Evolutionary conservation across 768 basidiomycete species (phyloP), one percentile per base, ranked within the genome.

Genomic region (Ramaria sp.): DNA sequence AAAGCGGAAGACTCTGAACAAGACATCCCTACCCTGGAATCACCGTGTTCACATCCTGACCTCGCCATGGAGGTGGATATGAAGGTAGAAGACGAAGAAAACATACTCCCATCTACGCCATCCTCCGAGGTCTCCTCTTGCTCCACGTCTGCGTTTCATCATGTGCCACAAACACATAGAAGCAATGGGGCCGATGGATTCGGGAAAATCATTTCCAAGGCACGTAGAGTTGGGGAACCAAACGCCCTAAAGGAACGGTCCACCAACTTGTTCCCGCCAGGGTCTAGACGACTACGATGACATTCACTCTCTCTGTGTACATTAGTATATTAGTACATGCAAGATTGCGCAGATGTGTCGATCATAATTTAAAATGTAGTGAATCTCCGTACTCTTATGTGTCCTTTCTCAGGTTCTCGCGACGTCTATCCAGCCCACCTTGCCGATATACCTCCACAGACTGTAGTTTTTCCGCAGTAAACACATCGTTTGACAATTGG

Each of bases 401-500:
- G 34, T 37, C 34, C 2, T 31, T 39, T 31, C 20, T 37, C 5
- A 15, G 20, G 20, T 57, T 15, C 38, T 57, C 55, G 31, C 55
- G 22, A 31, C 55, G 55, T 12, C 17, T 56, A 12, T 56, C 54
- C 22, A 22, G 12, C 22, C 41, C 24, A 9, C 49, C 31, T 59
- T 59, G 49, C 3, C 55, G 27, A 30, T 48, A 48, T 19, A 41
- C 46, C 22, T 83, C 81, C 31, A 79, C 63, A 11, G 76, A 70
- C 49, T 81, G 75, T 51, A 89, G 68, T 66, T 86, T 87, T 67
- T 89, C 86, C 48, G 82, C 79, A 1, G 85, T 84, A 7, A 80
- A 68, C 4, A 87, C 70, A 58, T 88, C 85, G 52, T 80, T 81
- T 45, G 70, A 72, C n/a, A 75, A 73, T 61, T 86, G 83, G 38